A percentile compares a stretch with the other conserved stretches of the same genome.
Evolutionary conservation across 345 rosid species (phyloP).

Genomic region (Gossypioides kirkii): DNA sequence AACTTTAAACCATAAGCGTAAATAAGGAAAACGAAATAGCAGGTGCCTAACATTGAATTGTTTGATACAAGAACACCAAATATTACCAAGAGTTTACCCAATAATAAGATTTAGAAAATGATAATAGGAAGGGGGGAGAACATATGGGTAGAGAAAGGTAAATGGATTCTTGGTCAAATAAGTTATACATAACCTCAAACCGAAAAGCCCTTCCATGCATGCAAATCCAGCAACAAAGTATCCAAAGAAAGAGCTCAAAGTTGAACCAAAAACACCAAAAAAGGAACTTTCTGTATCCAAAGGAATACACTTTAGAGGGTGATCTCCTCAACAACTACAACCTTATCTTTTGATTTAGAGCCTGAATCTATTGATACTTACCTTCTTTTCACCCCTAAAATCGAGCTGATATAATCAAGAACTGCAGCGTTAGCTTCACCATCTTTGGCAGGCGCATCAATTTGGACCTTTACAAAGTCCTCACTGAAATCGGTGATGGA

Average conservation of each 20-base stretch:
- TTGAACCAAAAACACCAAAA: too few species aligned
- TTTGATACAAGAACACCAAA: not conserved
- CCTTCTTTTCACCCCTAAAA: constrained; percentile 77
- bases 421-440: constrained; percentile 94
- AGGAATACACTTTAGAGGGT: constrained; percentile 49
- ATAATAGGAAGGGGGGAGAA: not conserved
- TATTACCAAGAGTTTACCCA: not conserved
- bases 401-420: constrained; percentile 81
- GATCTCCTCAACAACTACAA: constrained; percentile 74
- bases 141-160: not conserved
- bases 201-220: not conserved
- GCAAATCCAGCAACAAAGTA: not conserved
- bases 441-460: constrained; percentile 90
- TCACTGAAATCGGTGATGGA: constrained; percentile 83
- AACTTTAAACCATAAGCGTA: not conserved
- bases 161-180: constrained; percentile 6
- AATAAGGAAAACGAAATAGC: too few species aligned
- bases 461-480: constrained; percentile 76
- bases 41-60: not conserved
- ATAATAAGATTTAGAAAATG: not conserved
- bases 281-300: not conserved
- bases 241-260: not conserved
- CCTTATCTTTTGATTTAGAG: constrained; percentile 85
- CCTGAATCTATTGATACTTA: constrained; percentile 77
- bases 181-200: too few species aligned